Conservation (phyloP, 2,329 filamentous ascomycete species). For the Septoria petroselini region DNA sequence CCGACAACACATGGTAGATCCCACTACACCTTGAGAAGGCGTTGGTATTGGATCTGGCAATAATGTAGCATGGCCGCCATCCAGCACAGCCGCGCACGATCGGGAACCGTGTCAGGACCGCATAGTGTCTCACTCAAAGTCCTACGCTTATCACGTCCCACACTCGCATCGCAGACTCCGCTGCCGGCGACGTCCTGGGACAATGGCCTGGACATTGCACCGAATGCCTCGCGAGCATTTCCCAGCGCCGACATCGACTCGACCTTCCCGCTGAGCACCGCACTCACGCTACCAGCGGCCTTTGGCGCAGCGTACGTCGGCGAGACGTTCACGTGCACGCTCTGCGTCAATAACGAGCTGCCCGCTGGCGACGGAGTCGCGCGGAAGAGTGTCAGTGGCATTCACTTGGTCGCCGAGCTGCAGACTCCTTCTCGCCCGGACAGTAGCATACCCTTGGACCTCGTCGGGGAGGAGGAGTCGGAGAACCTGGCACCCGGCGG, state of each 20-base stretch:
- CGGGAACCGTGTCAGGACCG: slow-evolving; percentile 48
- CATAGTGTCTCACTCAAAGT: slow-evolving; percentile 83
- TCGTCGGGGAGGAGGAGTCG: slow-evolving; percentile 41
- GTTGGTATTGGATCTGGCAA: too few relatives aligned
- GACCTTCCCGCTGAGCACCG: slow-evolving; percentile 56
- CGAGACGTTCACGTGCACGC: slow-evolving; percentile 88
- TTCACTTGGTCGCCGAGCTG: slow-evolving; percentile 87
- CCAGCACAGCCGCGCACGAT: slow-evolving; percentile 39
- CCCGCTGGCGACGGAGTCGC: slow-evolving; percentile 37
- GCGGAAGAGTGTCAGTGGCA: slow-evolving; percentile 62
- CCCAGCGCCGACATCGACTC: slow-evolving; percentile 50
- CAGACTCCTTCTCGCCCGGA: slow-evolving; percentile 77
- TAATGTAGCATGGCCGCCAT: slow-evolving; percentile 1
- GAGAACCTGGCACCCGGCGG: slow-evolving; percentile 54
- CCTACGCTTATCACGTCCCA: slow-evolving; percentile 77
- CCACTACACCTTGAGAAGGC: too few relatives aligned
- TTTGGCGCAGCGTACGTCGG: slow-evolving; percentile 96
- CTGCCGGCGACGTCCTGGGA: slow-evolving; percentile 51
- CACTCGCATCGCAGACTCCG: slow-evolving; percentile 68
- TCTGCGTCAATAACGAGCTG: slow-evolving; percentile 91
- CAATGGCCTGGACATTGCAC: slow-evolving; percentile 50
- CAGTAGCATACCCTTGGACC: slow-evolving; percentile 57
- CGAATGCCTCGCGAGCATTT: slow-evolving; percentile 71
- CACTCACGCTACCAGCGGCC: slow-evolving; percentile 79
- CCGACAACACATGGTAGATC: too few relatives aligned